Percentiles rank a stretch among this genome's conserved stretches.
Conservation (phyloP, 352 stramenopile species). For the Phytophthora syringae region DNA sequence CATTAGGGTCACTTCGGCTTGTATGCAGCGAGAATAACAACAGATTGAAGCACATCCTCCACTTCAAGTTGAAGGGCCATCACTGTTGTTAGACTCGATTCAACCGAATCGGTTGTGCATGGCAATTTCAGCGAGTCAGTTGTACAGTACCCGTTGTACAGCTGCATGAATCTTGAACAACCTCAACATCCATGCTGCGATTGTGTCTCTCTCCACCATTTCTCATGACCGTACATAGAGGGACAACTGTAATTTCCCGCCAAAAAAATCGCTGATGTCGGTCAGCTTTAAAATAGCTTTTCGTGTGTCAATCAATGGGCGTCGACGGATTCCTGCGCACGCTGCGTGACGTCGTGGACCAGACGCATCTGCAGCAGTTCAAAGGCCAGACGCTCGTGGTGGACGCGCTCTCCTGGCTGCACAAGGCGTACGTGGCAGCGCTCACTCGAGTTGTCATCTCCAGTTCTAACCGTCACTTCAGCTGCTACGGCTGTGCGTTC, state of each 20-base stretch:
- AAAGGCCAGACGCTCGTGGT: constrained; percentile 64
- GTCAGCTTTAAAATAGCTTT: neutral
- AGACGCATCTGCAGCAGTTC: constrained; percentile 61
- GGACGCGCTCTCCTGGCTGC: constrained; percentile 80
- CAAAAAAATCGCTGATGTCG: constrained; percentile 9
- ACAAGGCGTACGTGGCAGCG: constrained; percentile 68
- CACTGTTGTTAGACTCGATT: too few species aligned
- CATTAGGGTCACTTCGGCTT: too few species aligned
- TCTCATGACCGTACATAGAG: constrained; percentile 11
- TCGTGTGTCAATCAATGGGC: constrained; percentile 43
- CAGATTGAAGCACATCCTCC: too few species aligned
- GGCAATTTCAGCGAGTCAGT: too few species aligned
- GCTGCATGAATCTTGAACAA: too few species aligned
- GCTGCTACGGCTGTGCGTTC: constrained; percentile 81
- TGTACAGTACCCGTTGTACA: too few species aligned
- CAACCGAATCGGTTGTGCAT: too few species aligned
- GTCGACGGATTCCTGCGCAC: constrained; percentile 71
- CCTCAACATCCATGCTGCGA: too few species aligned
- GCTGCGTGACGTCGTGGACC: constrained; percentile 61
- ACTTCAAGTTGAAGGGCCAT: too few species aligned
- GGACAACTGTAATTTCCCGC: constrained; percentile 18
- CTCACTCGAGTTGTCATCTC: too few species aligned
- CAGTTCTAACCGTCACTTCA: constrained; percentile 26
- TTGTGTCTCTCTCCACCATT: too few species aligned
- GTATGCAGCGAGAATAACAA: too few species aligned